Conservation (phyloP, 169 alveolate species). For the Theileria annulata region DNA sequence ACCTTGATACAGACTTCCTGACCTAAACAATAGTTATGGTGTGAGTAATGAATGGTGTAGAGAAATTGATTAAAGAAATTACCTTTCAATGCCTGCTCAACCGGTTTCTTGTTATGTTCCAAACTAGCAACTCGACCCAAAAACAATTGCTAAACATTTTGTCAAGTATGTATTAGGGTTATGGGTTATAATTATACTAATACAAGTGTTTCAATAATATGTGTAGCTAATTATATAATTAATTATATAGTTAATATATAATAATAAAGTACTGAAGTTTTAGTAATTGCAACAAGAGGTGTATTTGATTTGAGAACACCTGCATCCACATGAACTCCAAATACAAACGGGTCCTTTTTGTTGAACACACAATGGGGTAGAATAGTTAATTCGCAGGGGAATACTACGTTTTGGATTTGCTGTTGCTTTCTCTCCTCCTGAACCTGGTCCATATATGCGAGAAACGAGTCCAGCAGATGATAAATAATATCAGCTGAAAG, state of each 20-base stretch:
- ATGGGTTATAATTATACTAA: no score
- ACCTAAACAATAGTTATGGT: conserved; percentile 28
- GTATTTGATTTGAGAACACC: conserved; percentile 94
- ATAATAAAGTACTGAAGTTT: conserved; percentile 49
- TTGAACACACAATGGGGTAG: conserved; percentile 92
- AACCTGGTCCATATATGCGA: conserved; percentile 88
- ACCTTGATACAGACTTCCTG: conserved; percentile 88
- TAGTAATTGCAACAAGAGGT: conserved; percentile 91
- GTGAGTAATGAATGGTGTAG: neutral
- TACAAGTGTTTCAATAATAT: neutral
- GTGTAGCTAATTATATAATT: no score
- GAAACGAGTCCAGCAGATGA: conserved; percentile 96
- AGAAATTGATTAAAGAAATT: neutral
- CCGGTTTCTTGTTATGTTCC: conserved; percentile 91
- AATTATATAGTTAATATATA: no score
- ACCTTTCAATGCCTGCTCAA: conserved; percentile 89
- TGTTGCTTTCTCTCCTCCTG: conserved; percentile 87
- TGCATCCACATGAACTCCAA: conserved; percentile 93
- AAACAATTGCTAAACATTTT: conserved; percentile 66
- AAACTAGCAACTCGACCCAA: conserved; percentile 95
- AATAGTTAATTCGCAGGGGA: conserved; percentile 94
- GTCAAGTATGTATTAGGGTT: neutral
- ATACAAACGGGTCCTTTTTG: conserved; percentile 94
- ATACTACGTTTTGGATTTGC: conserved; percentile 85
- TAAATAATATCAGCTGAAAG: conserved; percentile 98